Base-by-base conservation (phyloP, 345 rosid species). In the Citropsis articulata region DNA sequence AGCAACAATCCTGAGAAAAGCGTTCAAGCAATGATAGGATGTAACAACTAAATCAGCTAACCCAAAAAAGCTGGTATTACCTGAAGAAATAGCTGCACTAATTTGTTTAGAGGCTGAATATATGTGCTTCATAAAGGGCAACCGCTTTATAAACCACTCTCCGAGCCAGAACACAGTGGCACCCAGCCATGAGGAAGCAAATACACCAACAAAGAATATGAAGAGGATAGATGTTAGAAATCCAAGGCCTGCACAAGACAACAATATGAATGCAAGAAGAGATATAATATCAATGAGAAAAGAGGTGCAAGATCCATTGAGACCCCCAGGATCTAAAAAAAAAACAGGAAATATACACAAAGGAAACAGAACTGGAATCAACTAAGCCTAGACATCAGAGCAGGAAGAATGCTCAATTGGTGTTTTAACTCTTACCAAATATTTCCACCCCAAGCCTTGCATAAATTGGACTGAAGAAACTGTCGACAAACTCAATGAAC, bases 131-230 rank as follows among this genome's bases (percentile, higher is more conserved):
- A 93, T 82, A 86, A 93, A 89, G 69, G 97, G 97, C 94, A 93
- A 86, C 69, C 92, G 81, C 83, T 85, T 92, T 72, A 93, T 93
- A 67, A 93, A 89, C 93, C 94, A 90, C 80, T 93, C 95, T 19
- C 95, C 97, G 40, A 93, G 78, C 90, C 84, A 88, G 85, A 93
- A 92, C 76, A 93, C 89, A 22, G 93, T 85, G 83, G 94, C 79
- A 79, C 97, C 95, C 79, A 92, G 69, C 98, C 98, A 93, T 9
- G 98, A 93, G 1, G 97, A 93, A 76, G 92, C 94, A 86, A 92
- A 93, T 81, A 90, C 83, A 60, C 98, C 98, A 38, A 93, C 81
- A 83, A 90, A 90, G 80, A 89, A 84, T 82, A 93, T 87, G 69
- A 92, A 93, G 53, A 88, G 84, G 71, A 93, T 80, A 57, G 95